Percentiles rank a stretch among this genome's conserved stretches.
These are phyloP conservation scores for Pseudogymnoascus sp. DNA, from an alignment of 2,329 filamentous ascomycete genomes.

Conservation along the genomic window DNA sequence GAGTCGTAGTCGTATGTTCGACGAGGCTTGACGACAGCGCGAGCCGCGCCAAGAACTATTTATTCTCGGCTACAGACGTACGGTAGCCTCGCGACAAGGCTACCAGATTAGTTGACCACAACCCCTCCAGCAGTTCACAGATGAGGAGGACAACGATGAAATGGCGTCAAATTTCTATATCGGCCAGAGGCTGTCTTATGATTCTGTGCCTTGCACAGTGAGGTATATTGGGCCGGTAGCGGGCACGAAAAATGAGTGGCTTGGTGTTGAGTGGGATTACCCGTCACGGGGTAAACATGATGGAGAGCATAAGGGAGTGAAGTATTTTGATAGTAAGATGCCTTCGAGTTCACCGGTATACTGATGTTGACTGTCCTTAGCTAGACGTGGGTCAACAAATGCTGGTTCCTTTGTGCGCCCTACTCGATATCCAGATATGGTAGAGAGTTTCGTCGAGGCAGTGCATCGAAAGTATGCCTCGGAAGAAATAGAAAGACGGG, in stretches of 20 bases:
- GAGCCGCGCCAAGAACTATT: slow-evolving; percentile 9
- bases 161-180: slow-evolving; percentile 33
- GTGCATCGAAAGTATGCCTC: slow-evolving; percentile 77
- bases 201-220: slow-evolving; percentile 71
- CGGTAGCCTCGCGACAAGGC: slow-evolving; percentile 8
- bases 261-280: slow-evolving; percentile 97
- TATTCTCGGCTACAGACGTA: slow-evolving; percentile 2
- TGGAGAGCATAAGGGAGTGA: slow-evolving; percentile 68
- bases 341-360: slow-evolving; percentile 1
- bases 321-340: slow-evolving; percentile 72
- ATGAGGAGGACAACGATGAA: slow-evolving; percentile 9
- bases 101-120: slow-evolving; percentile 1
- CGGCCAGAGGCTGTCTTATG: slow-evolving; percentile 74
- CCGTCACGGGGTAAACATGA: slow-evolving; percentile 79
- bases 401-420: slow-evolving; percentile 84
- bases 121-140: neutral
- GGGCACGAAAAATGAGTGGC: slow-evolving; percentile 70
- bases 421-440: slow-evolving; percentile 57
- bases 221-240: slow-evolving; percentile 71
- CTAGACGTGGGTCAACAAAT: slow-evolving; percentile 53
- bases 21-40: neutral
- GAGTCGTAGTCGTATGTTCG: neutral
- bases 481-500: slow-evolving; percentile 33
- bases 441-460: slow-evolving; percentile 69
- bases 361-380: slow-evolving; percentile 30